Base-by-base conservation (phyloP, 2,329 filamentous ascomycete species). In the Neofusicoccum umdonicola region DNA sequence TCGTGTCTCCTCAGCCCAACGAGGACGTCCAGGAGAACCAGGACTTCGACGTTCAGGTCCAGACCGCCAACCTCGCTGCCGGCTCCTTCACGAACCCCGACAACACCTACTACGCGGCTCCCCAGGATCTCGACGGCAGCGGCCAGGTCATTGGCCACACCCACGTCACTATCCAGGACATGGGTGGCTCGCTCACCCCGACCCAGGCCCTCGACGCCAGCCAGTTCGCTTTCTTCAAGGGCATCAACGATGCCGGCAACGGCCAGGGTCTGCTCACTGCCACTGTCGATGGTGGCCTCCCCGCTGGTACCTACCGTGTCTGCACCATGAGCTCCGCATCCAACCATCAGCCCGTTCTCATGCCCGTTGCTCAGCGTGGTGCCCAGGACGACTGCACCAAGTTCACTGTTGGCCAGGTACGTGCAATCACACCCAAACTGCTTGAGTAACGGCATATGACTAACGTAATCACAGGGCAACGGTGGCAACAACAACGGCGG, bases 171-270 rank as follows among this genome's bases (percentile, higher is more conserved):
- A 77, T 85, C 19, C 84, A 87, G 70, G 76, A 81, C 45, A 71
- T 86, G 44, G 73, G 73, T 13, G 71, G 72, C 39, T 68, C 76
- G 39, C 64, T 78, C 47, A 77, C 77, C 47, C 72, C 77, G 1
- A 70, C 66, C 0, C 71, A 70, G 4, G 75, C 81, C 63, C 71
- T 77, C 48, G 70, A 81, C 65, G 68, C 81, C 52, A 69, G 79
- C 9, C 75, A 77, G 19, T 86, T 86, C 71, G 81, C 76, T 27
- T 86, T 85, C 75, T 87, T 87, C 80, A 85, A 85, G 76, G 84
- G 84, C 65, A 80, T 87, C 70, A 84, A 86, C 68, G 81, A 85
- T 66, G 76, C 71, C 22, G 83, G 81, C 42, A 76, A 84, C 66
- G 78, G 79, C 9, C 71, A 80, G 5, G 83, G 82, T 6, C 69